phyloP scores from a whole-genome alignment of 2,329 filamentous ascomycete species.

The Penicillium expansum region DNA sequence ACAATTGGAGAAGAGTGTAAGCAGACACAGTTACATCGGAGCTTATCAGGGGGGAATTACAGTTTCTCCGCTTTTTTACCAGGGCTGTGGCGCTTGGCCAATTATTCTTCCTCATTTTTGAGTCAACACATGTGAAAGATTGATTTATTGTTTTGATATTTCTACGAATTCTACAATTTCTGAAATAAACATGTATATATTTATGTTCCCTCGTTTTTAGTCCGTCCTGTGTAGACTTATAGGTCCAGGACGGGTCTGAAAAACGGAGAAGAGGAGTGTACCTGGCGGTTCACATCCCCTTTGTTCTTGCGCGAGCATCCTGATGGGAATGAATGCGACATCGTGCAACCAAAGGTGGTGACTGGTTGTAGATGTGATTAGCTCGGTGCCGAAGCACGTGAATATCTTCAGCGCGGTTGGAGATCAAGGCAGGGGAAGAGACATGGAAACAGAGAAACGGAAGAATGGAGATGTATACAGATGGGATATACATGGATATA shows the following conservation, averaged over 20 bases:
- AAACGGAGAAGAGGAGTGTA: conserved; percentile 46
- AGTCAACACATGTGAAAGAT: neutral
- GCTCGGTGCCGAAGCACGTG: conserved; percentile 53
- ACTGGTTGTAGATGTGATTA: conserved; percentile 48
- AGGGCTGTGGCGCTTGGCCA: neutral
- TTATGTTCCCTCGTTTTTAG: conserved; percentile 57
- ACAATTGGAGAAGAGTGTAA: neutral
- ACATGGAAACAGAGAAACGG: conserved; percentile 4
- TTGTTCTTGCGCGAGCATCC: conserved; percentile 50
- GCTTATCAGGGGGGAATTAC: neutral
- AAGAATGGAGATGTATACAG: conserved; percentile 19
- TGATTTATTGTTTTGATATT: neutral
- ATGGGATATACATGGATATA: conserved; percentile 24
- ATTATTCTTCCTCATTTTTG: neutral
- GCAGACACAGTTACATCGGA: neutral
- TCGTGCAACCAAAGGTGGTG: conserved; percentile 48
- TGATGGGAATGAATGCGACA: conserved; percentile 41
- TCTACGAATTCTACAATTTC: neutral
- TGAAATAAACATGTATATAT: neutral
- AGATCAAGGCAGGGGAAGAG: neutral
- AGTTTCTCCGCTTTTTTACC: conserved; percentile 7
- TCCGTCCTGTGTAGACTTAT: conserved; percentile 53
- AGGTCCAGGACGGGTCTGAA: conserved; percentile 52
- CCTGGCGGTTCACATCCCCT: conserved; percentile 32
- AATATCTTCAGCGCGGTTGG: conserved; percentile 26